Conservation (phyloP, 225 moss, liverwort and hornwort genomes). For the Physcomitrellopsis africana region DNA sequence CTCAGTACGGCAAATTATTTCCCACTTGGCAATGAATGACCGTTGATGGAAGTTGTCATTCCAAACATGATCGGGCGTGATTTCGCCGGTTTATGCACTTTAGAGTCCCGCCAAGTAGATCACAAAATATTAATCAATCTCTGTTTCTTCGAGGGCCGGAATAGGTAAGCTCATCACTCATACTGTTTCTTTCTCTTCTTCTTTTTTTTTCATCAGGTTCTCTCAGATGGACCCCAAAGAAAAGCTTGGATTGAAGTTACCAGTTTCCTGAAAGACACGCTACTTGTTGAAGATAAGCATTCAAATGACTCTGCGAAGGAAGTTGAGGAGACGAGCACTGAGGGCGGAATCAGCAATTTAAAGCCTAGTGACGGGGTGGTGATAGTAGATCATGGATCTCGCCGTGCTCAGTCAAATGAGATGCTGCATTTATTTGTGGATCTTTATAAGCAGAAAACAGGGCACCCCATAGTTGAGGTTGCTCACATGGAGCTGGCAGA, state of each 20-base stretch:
- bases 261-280: constrained; percentile 31
- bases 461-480: constrained; percentile 74
- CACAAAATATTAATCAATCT: not conserved
- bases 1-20: not conserved
- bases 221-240: constrained; percentile 40
- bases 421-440: constrained; percentile 88
- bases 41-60: not conserved
- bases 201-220: constrained; percentile 24
- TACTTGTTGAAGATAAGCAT: constrained; percentile 13
- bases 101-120: not conserved
- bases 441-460: constrained; percentile 80
- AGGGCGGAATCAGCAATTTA: constrained; percentile 25
- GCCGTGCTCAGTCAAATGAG: constrained; percentile 74
- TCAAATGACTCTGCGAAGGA: constrained; percentile 9
- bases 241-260: constrained; percentile 47
- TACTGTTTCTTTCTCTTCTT: not conserved
- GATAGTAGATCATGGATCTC: constrained; percentile 90
- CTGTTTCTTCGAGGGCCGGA: not conserved
- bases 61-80: not conserved
- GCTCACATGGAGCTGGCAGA: constrained; percentile 93
- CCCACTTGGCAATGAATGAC: not conserved
- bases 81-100: not conserved
- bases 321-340: constrained; percentile 1
- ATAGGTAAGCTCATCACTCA: not conserved
- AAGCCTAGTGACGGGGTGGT: constrained; percentile 66